Evolutionary conservation across 179 eudicot genomes (phyloP).

Genomic region (Gypsophila paniculata): DNA sequence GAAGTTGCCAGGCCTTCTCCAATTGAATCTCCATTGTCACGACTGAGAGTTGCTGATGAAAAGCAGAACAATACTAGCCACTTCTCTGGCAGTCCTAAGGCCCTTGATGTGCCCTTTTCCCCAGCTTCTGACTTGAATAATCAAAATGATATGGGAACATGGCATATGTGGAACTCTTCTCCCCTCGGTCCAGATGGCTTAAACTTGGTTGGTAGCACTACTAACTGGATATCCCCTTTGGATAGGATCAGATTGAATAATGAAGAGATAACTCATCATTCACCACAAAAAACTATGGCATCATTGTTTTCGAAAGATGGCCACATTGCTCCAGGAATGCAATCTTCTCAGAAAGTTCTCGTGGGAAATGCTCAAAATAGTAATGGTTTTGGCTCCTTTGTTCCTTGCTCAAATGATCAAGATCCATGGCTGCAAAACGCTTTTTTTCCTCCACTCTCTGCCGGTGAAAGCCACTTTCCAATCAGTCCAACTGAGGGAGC

Average conservation of each 20-base stretch:
- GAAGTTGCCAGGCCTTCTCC: conserved; percentile 75
- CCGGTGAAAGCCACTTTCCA: conserved; percentile 42
- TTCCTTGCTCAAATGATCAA: conserved; percentile 41
- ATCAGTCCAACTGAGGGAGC: conserved; percentile 41
- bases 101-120: conserved; percentile 42
- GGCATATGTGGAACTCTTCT: conserved; percentile 92
- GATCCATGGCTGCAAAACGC: conserved; percentile 66
- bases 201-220: conserved; percentile 51
- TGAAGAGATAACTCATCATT: conserved; percentile 47
- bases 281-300: conserved; percentile 63
- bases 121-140: conserved; percentile 39
- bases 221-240: conserved; percentile 57
- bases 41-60: conserved; percentile 59
- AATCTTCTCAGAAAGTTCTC: conserved; percentile 41
- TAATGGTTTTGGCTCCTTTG: conserved; percentile 40
- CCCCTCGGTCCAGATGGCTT: conserved; percentile 78
- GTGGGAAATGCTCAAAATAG: conserved; percentile 45
- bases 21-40: conserved; percentile 83
- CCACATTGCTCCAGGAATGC: conserved; percentile 40
- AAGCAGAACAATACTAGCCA: conserved; percentile 43
- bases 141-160: conserved; percentile 53
- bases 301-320: conserved; percentile 73
- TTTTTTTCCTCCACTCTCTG: conserved; percentile 39
- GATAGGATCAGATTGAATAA: conserved; percentile 50
- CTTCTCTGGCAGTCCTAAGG: conserved; percentile 48